Conservation (phyloP, 805 yeast species). For the Komagataella pastoris region DNA sequence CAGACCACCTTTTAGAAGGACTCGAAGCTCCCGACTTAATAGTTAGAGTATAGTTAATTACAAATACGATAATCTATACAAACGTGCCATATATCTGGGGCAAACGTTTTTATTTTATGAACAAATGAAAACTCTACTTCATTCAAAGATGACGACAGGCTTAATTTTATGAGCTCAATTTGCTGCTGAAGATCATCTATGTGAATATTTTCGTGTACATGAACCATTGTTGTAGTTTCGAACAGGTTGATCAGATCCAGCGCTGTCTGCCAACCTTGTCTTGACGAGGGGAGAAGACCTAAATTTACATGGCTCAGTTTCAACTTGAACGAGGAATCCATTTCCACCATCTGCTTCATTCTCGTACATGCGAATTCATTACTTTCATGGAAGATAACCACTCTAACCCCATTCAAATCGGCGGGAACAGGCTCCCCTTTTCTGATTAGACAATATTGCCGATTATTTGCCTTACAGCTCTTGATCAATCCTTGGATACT, state of each 20-base stretch:
- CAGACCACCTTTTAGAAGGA: neutral
- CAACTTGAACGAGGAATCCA: constrained; percentile 2
- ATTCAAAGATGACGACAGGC: neutral
- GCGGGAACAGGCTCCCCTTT: constrained; percentile 9
- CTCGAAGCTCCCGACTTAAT: neutral
- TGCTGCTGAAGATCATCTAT: constrained; percentile 24
- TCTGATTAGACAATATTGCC: constrained; percentile 22
- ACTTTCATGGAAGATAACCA: constrained; percentile 49
- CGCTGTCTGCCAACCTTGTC: constrained; percentile 45
- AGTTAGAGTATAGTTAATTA: too few relatives aligned
- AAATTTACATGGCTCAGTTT: constrained; percentile 51
- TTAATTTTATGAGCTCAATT: constrained; percentile 7
- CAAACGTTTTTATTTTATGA: constrained; percentile 70
- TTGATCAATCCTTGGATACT: constrained; percentile 56
- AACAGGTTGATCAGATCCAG: constrained; percentile 8
- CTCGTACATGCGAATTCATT: constrained; percentile 39
- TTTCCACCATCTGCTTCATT: constrained; percentile 11
- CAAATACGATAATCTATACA: constrained; percentile 27
- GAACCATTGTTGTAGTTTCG: constrained; percentile 22
- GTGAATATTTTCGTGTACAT: constrained; percentile 68
- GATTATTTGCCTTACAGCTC: constrained; percentile 35
- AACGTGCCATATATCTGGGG: constrained; percentile 78
- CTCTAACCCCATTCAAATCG: constrained; percentile 13
- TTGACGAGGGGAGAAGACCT: constrained; percentile 68
- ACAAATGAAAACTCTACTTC: constrained; percentile 21